Evolutionary conservation across 192 early-diverging fungal genomes (phyloP).

Genomic region (Oehlia diaphana): DNA sequence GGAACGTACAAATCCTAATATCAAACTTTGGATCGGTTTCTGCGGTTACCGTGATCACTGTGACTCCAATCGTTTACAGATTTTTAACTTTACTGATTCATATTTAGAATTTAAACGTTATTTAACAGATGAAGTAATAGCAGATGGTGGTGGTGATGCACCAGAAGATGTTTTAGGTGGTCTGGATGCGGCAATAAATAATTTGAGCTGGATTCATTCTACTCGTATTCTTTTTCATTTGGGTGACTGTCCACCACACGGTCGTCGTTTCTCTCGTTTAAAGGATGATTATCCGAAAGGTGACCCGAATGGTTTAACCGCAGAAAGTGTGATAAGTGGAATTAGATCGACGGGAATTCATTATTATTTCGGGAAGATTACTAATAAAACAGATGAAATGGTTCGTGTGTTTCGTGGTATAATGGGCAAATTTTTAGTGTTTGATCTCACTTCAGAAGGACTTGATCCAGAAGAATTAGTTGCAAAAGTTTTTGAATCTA

Average conservation of each 20-base stretch:
- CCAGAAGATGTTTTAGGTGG: conserved; percentile 30
- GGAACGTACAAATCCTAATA: conserved; percentile 4
- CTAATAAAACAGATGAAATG: conserved; percentile 20
- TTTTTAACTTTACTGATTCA: background rate
- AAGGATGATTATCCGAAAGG: conserved; percentile 19
- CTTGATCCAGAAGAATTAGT: background rate
- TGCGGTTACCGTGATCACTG: background rate
- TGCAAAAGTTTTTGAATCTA: background rate
- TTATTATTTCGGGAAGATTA: conserved; percentile 29
- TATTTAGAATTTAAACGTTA: background rate
- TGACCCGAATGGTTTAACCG: conserved; percentile 19
- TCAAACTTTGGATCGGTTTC: background rate
- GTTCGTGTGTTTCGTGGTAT: conserved; percentile 5
- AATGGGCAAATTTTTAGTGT: conserved; percentile 5
- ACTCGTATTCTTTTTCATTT: conserved; percentile 23
- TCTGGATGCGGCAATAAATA: conserved; percentile 11
- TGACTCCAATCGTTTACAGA: conserved; percentile 9
- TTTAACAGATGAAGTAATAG: background rate
- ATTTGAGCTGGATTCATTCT: conserved; percentile 2
- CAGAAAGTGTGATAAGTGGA: conserved; percentile 16
- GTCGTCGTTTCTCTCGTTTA: background rate
- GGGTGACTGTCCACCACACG: conserved; percentile 29
- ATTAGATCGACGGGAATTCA: conserved; percentile 1
- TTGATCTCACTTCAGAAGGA: background rate
- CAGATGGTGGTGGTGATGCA: conserved; percentile 24